Conservation (phyloP, 306 rosid genomes). For the Vicia faba region DNA sequence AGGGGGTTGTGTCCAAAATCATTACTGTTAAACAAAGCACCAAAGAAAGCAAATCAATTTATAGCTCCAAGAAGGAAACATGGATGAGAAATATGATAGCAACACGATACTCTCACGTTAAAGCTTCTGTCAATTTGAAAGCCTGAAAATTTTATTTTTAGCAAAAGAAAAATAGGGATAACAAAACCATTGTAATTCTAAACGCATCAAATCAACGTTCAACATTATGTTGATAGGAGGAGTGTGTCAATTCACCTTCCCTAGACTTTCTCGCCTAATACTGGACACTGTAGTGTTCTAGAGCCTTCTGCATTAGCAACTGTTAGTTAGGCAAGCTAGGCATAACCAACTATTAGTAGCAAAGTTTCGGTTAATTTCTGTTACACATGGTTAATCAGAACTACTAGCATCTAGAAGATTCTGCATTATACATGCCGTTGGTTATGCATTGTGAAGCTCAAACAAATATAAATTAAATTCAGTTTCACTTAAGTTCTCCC, state of each 20-base stretch:
- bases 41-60: constrained; percentile 8
- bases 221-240: neutral
- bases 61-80: neutral
- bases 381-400: neutral
- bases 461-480: neutral
- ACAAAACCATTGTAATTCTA: neutral
- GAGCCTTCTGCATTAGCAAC: neutral
- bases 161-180: neutral
- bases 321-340: neutral
- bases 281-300: neutral
- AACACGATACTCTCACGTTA: neutral
- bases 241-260: neutral
- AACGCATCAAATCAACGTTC: constrained; percentile 13
- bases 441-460: neutral
- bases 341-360: neutral
- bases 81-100: constrained; percentile 1
- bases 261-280: neutral
- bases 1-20: constrained; percentile 86
- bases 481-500: neutral
- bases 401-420: neutral
- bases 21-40: constrained; percentile 56
- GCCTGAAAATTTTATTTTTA: neutral
- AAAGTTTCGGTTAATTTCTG: neutral
- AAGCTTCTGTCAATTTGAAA: constrained; percentile 28
- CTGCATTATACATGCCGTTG: neutral